Conservation (phyloP, 805 yeast species). For the Candida incommunis region DNA sequence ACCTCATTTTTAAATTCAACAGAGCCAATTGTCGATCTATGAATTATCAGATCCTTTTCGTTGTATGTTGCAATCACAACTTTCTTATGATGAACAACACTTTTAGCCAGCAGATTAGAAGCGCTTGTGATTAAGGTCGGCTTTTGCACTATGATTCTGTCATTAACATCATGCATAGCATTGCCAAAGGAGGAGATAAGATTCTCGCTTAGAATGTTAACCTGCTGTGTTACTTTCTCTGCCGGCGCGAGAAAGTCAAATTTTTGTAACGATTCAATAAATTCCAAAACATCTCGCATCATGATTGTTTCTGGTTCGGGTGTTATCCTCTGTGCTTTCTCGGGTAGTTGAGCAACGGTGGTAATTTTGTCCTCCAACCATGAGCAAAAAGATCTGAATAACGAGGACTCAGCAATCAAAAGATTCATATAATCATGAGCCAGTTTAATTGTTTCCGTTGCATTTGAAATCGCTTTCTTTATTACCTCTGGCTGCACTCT, state of each 20-base stretch:
- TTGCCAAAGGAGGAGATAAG: neutral
- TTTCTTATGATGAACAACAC: too few relatives aligned
- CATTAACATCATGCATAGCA: neutral
- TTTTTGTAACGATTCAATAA: neutral
- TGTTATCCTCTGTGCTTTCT: neutral
- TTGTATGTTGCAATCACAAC: neutral
- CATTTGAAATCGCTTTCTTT: neutral
- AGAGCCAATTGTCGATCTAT: neutral
- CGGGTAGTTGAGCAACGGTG: neutral
- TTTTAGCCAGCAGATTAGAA: neutral
- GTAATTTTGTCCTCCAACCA: neutral
- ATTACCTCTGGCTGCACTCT: neutral
- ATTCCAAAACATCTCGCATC: neutral
- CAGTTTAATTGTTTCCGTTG: neutral
- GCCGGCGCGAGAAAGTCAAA: neutral
- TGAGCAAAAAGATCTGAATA: neutral
- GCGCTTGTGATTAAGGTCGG: neutral
- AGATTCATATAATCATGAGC: neutral
- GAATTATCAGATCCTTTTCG: neutral
- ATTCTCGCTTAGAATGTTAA: neutral
- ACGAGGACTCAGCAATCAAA: neutral
- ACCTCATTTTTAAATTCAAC: neutral
- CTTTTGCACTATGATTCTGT: neutral
- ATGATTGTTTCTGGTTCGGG: neutral
- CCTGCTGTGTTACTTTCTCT: neutral